Evolutionary conservation across 2,329 filamentous ascomycete genomes (phyloP).

Genomic region (Ophiostoma ulmi): DNA sequence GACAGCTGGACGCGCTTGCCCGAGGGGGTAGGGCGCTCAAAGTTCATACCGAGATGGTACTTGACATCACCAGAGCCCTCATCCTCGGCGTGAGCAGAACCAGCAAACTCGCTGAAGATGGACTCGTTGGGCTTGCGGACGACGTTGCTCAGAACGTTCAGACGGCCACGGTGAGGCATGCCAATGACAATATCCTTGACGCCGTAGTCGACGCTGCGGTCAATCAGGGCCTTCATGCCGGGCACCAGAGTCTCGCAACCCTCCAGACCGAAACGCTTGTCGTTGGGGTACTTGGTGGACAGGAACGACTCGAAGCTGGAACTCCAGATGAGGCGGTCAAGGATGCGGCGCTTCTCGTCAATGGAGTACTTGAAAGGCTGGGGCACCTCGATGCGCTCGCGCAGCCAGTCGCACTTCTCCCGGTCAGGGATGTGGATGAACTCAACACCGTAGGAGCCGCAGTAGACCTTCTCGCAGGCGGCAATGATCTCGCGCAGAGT

Average conservation of each 20-base stretch:
- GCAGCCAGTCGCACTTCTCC: conserved; percentile 96
- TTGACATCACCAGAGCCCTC: conserved; percentile 99
- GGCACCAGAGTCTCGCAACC: conserved; percentile 95
- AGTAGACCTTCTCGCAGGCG: conserved; percentile 92
- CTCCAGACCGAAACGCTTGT: conserved; percentile 98
- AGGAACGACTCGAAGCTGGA: conserved; percentile 96
- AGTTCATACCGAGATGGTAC: conserved; percentile 99
- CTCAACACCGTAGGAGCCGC: conserved; percentile 93
- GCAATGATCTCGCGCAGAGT: conserved; percentile 88
- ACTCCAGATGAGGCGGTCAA: conserved; percentile 97
- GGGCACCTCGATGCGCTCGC: conserved; percentile 89
- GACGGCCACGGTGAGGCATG: conserved; percentile 97
- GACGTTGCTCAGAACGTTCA: conserved; percentile 97
- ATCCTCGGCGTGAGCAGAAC: conserved; percentile 78
- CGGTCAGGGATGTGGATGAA: conserved; percentile 99
- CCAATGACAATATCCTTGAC: conserved; percentile 99
- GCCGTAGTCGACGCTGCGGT: conserved; percentile 95
- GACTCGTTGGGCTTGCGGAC: conserved; percentile 99
- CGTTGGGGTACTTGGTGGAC: conserved; percentile 96
- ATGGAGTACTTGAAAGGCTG: conserved; percentile 95
- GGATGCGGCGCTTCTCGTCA: conserved; percentile 95
- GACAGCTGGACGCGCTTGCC: conserved; percentile 99
- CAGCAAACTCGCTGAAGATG: conserved; percentile 97
- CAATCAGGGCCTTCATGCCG: conserved; percentile 98
- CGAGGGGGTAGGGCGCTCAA: conserved; percentile 94